phyloP scores from a whole-genome alignment of 495 filamentous ascomycete species.

The Pseudevernia furfuracea region DNA sequence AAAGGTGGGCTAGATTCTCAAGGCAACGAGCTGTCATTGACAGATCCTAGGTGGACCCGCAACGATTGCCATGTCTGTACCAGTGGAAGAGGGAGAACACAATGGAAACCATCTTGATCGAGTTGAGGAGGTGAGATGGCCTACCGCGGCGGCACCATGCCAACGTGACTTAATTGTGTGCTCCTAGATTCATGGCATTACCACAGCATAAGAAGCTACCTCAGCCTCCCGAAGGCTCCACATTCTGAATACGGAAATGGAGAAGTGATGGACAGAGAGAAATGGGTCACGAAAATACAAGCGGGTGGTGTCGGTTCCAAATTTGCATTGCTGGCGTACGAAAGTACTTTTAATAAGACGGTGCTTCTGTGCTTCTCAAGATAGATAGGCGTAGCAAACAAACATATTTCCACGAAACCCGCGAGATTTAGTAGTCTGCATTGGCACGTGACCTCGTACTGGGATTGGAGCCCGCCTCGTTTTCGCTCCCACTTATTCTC shows the following conservation, averaged over 20 bases:
- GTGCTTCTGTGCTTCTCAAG: not conserved
- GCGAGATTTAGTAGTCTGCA: not conserved
- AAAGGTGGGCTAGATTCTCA: constrained; percentile 36
- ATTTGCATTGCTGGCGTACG: constrained; percentile 18
- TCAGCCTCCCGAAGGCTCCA: constrained; percentile 84
- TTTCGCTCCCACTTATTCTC: not conserved
- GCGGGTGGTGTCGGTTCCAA: constrained; percentile 2
- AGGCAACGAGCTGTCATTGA: constrained; percentile 10
- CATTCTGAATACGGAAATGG: constrained; percentile 40
- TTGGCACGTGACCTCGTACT: not conserved
- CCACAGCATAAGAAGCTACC: constrained; percentile 89
- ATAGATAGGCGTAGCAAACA: not conserved
- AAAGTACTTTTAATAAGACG: not conserved
- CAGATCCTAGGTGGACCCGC: constrained; percentile 63
- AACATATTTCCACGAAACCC: not conserved
- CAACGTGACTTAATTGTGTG: constrained; percentile 20
- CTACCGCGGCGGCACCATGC: constrained; percentile 9
- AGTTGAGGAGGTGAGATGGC: constrained; percentile 62
- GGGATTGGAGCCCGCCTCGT: not conserved
- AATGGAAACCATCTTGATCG: constrained; percentile 89
- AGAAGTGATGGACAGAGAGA: not conserved
- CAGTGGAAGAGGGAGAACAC: constrained; percentile 85
- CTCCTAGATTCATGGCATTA: constrained; percentile 81
- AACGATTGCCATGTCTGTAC: constrained; percentile 70
- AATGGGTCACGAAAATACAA: constrained; percentile 15